Conservation (phyloP, 1,284 basidiomycete genomes). For the Peniophora sp. region DNA sequence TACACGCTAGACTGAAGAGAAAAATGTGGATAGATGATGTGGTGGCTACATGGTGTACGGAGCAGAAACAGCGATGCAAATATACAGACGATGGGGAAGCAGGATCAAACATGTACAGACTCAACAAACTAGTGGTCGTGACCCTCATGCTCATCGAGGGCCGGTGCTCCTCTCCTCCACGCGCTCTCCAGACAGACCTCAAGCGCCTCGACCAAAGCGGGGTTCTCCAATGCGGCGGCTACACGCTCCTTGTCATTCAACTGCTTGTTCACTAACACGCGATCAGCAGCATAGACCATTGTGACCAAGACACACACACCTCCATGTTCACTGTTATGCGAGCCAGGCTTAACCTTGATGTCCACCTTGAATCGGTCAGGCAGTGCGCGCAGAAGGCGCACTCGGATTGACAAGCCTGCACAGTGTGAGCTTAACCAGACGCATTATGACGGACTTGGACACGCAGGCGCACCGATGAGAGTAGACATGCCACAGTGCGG, state of each 20-base stretch:
- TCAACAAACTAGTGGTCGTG: no score
- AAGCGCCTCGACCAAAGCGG: slow-evolving; percentile 79
- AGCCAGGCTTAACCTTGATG: slow-evolving; percentile 88
- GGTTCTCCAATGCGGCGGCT: slow-evolving; percentile 93
- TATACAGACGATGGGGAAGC: no score
- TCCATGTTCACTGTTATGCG: slow-evolving; percentile 90
- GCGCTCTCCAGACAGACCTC: slow-evolving; percentile 68
- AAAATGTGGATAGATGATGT: no score
- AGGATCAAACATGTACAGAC: no score
- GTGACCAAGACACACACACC: slow-evolving; percentile 33
- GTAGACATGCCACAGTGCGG: slow-evolving; percentile 99
- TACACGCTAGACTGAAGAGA: no score
- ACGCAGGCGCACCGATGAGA: slow-evolving; percentile 54
- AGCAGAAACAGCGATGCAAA: no score
- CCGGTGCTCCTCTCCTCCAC: slow-evolving; percentile 3
- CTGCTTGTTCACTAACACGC: slow-evolving; percentile 85
- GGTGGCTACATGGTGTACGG: no score
- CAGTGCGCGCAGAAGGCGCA: slow-evolving; percentile 83
- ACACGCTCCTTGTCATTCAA: slow-evolving; percentile 99
- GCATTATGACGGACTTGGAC: not conserved
- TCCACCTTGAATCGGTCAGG: slow-evolving; percentile 94
- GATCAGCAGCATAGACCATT: not conserved
- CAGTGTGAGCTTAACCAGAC: not conserved
- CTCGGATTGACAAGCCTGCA: slow-evolving; percentile 85
- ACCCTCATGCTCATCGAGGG: not conserved